Base-by-base conservation (phyloP, 2,329 filamentous ascomycete genomes). In the Pseudogymnoascus sp. region DNA sequence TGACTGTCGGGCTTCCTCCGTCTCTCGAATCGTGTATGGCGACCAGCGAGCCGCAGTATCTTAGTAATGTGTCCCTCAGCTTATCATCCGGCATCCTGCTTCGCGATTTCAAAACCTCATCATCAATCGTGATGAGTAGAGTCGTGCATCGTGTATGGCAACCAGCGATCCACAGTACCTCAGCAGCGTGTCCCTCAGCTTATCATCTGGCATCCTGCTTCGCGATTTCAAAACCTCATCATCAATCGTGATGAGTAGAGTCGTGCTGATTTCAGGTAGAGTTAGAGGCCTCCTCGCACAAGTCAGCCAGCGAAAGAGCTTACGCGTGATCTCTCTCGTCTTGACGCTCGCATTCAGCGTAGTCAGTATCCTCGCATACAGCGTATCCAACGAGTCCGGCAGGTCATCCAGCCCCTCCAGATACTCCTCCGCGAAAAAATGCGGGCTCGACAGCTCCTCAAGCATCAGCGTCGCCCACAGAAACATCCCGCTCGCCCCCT, bases 401-500 rank as follows among this genome's bases (percentile, higher is more conserved):
- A 52, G 23, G 45, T 52, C 45, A 14, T 52, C 45, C 7, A 52
- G 7, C 4, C 45, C 45, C 14, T 52, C 45, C 14, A 52, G 45
- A 52, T 52, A 52, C 23, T 52, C 45, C 8, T 52, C 45, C n/a
- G 45, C 45, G 10, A 52, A 52, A 11, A 52, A 52, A 16, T 52
- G 45, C 45, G 45, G 45, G 26, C 45, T 52, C 23, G 45, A 52
- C 14, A 63, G 37, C 19, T 63, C 62, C 6, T 61, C 59, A 4
- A 63, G 23, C 19, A 63, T 35, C 26, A 63, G 62, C 14, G 33
- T 61, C 10, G 62, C 62, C 41, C 45, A 63, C 7, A 63, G 29
- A 49, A 63, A 63, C 62, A 63, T 63, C 10, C 62, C 62, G 8
- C 45, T 45, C 6, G 62, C 58, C 12, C 37, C 29, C n/a, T 41